Evolutionary conservation across 75 land plant species (phyloP).

Genomic region (Sequoia sempervirens): DNA sequence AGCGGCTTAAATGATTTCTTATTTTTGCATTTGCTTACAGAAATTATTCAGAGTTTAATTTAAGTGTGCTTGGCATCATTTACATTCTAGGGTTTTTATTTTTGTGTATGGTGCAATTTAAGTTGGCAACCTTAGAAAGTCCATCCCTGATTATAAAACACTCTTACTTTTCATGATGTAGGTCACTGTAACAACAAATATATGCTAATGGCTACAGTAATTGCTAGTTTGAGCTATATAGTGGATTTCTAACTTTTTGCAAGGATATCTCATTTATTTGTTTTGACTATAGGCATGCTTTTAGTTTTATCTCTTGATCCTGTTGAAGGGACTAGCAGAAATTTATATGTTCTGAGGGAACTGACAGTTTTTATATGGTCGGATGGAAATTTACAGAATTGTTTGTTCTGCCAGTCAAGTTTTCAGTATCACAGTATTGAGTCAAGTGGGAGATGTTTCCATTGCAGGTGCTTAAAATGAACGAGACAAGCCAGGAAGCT

Average conservation of each 20-base stretch:
- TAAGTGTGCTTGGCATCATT: background rate
- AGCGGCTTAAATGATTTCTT: background rate
- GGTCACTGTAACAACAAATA: background rate
- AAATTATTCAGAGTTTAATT: background rate
- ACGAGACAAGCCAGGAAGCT: conserved; percentile 7
- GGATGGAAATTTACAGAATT: background rate
- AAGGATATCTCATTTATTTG: background rate
- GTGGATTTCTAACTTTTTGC: background rate
- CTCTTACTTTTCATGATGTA: background rate
- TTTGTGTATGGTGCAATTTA: background rate
- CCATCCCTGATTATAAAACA: background rate
- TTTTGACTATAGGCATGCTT: background rate
- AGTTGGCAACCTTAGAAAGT: background rate
- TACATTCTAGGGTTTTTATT: background rate
- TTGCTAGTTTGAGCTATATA: background rate
- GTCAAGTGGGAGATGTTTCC: conserved; percentile 2
- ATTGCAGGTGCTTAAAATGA: conserved; percentile 8
- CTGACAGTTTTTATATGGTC: background rate
- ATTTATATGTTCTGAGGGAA: background rate
- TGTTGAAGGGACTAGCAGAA: background rate
- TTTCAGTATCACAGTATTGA: background rate
- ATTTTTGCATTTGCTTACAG: background rate
- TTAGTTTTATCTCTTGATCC: background rate
- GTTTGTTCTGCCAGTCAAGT: background rate
- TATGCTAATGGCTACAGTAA: background rate